These are phyloP conservation scores for Xanthoparmelia taractica DNA, from an alignment of 495 filamentous ascomycete species.

Conservation along the genomic window DNA sequence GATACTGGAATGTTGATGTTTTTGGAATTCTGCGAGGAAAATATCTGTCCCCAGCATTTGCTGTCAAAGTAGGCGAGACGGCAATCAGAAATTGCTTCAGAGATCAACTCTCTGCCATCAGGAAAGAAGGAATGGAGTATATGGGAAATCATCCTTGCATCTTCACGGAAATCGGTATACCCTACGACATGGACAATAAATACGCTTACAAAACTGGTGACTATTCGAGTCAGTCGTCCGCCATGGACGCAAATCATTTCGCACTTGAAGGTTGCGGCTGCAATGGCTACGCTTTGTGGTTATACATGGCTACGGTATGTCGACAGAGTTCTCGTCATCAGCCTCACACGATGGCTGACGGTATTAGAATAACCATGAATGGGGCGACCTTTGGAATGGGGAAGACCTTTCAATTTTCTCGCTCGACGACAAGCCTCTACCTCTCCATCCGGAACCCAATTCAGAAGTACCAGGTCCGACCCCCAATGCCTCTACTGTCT, in stretches of 20 bases:
- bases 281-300: constrained; percentile 84
- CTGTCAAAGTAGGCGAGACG: constrained; percentile 85
- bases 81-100: constrained; percentile 92
- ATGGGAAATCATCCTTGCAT: constrained; percentile 87
- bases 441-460: constrained; percentile 37
- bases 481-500: constrained; percentile 29
- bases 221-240: constrained; percentile 84
- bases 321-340: neutral
- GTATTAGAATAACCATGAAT: constrained; percentile 69
- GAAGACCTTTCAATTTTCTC: constrained; percentile 92
- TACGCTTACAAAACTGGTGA: constrained; percentile 94
- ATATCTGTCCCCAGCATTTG: constrained; percentile 81
- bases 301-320: constrained; percentile 66
- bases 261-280: constrained; percentile 72
- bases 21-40: constrained; percentile 83
- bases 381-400: constrained; percentile 95
- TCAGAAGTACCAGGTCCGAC: constrained; percentile 25
- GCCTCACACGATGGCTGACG: constrained; percentile 15
- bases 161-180: constrained; percentile 93
- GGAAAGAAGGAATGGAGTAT: constrained; percentile 79
- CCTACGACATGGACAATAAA: constrained; percentile 97
- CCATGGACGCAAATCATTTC: constrained; percentile 96
- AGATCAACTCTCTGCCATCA: constrained; percentile 82
- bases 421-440: constrained; percentile 66
- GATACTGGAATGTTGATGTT: constrained; percentile 92